Conservation (phyloP, 1,284 basidiomycete species). For the Ustilago nuda region DNA sequence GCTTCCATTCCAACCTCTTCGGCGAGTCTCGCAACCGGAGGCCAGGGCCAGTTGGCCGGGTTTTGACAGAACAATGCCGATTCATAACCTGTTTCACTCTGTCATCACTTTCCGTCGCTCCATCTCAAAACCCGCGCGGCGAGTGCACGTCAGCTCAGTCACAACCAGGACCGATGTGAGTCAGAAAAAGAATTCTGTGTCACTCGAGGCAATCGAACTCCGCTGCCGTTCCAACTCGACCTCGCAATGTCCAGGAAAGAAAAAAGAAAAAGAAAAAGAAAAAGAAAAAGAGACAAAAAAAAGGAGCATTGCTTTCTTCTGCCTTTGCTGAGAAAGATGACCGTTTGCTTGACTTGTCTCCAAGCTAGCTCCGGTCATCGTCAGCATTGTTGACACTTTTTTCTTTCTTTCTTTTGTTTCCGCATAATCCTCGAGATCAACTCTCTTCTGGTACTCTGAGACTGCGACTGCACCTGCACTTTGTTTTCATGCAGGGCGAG, state of each 20-base stretch:
- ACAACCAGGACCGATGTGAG: too few relatives aligned
- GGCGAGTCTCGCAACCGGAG: conserved; percentile 1
- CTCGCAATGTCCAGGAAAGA: background rate
- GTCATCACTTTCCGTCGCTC: too few relatives aligned
- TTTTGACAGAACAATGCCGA: background rate
- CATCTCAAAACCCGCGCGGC: too few relatives aligned
- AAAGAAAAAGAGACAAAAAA: too few relatives aligned
- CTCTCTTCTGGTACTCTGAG: background rate
- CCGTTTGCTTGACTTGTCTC: conserved; percentile 1
- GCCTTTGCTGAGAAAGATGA: conserved; percentile 4
- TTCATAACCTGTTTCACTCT: background rate
- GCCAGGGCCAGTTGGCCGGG: background rate
- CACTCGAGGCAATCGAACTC: background rate
- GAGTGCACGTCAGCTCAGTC: too few relatives aligned
- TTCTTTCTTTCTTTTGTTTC: background rate
- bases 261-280: too few relatives aligned
- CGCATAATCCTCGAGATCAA: background rate
- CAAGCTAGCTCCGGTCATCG: conserved; percentile 3
- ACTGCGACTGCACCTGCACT: background rate
- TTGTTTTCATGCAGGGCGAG: background rate
- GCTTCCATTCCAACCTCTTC: background rate
- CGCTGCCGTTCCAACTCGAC: background rate
- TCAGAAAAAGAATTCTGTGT: background rate
- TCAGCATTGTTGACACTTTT: background rate
- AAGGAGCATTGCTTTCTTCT: background rate